These are phyloP conservation scores for Candida argentea DNA, from an alignment of 805 yeast species.

Conservation along the genomic window DNA sequence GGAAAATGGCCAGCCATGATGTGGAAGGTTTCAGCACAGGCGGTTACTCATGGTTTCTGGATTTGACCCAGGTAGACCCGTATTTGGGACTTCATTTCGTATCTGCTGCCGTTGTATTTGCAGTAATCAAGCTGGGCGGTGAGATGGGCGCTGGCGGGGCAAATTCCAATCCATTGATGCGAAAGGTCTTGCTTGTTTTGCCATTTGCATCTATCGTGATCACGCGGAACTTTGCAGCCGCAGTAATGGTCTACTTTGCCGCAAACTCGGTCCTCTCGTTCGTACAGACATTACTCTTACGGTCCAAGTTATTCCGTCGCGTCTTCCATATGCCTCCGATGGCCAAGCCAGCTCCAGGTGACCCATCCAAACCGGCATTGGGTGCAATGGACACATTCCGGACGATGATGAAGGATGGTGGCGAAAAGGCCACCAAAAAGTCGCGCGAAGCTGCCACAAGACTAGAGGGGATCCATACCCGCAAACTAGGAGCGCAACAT, in stretches of 20 bases:
- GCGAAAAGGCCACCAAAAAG: slow-evolving; percentile 22
- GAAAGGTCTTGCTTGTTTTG: slow-evolving; percentile 56
- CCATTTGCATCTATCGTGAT: slow-evolving; percentile 83
- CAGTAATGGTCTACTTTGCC: slow-evolving; percentile 77
- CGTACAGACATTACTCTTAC: slow-evolving; percentile 58
- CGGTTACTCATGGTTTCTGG: slow-evolving; percentile 79
- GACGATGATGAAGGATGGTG: slow-evolving; percentile 20
- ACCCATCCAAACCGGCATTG: slow-evolving; percentile 14
- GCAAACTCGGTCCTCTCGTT: slow-evolving; percentile 70
- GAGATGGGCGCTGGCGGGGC: slow-evolving; percentile 61
- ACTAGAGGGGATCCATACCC: slow-evolving; percentile 15
- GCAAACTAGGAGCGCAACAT: slow-evolving; percentile 6
- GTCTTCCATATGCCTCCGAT: slow-evolving; percentile 50
- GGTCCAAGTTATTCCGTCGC: slow-evolving; percentile 48
- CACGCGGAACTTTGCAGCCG: slow-evolving; percentile 79
- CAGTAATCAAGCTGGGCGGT: slow-evolving; percentile 77
- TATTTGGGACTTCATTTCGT: slow-evolving; percentile 78
- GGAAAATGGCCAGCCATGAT: slow-evolving; percentile 75
- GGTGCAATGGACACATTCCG: slow-evolving; percentile 29
- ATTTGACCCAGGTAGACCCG: slow-evolving; percentile 80
- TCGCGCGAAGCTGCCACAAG: slow-evolving; percentile 26
- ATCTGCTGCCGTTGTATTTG: slow-evolving; percentile 68
- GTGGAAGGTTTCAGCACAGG: slow-evolving; percentile 72
- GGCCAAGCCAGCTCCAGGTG: slow-evolving; percentile 21
- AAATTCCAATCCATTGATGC: slow-evolving; percentile 43